Evolutionary conservation across 371 early-diverging fungal genomes (phyloP), one percentile per base, ranked within the genome.

Genomic region (Apophysomyces sp.): DNA sequence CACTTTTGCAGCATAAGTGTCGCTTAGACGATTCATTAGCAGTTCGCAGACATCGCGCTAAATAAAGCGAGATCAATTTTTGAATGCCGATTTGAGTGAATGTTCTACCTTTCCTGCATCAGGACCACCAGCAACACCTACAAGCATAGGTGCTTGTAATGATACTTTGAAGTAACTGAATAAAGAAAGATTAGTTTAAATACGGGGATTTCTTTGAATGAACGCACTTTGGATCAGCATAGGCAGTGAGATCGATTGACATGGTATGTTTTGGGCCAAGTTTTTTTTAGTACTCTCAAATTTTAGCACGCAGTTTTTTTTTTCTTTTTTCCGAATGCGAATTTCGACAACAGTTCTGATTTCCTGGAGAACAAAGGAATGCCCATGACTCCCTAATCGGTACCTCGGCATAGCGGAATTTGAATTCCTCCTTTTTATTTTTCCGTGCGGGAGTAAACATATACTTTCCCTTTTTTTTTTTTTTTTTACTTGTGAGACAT

Each of bases 91-190:
- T 0, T 16, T 7, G 21, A 37, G 11, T 7, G 21, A 21, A 44
- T 26, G 7, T 28, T 52, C 30, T 76, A 76, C 80, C 58, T 80
- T 77, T 49, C 80, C 77, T 29, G 73, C 71, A 52, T 76, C 69
- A 24, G 77, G 71, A 39, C 77, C 80, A 39, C 77, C 80, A 21
- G 80, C 77, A 55, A 80, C 63, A 28, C 61, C 77, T 21, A 80
- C 73, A 18, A 74, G 62, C 77, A 80, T 80, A 7, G 80, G 77
- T 1, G 71, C 61, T 27, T 80, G 74, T 13, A 75, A 55, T 11
- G 77, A 68, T 3, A 80, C 67, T 39, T 76, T 80, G 56, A 80
- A 76, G 55, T 76, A 76, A n/a, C 79, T 75, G n/a, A n/a, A n/a
- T n/a, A n/a, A n/a, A n/a, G n/a, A n/a, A n/a, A n/a, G n/a, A n/a